Percentiles rank a stretch among this genome's conserved stretches.
phyloP scores from a whole-genome alignment of 345 rosid genomes.

The Aquilaria malaccensis region DNA sequence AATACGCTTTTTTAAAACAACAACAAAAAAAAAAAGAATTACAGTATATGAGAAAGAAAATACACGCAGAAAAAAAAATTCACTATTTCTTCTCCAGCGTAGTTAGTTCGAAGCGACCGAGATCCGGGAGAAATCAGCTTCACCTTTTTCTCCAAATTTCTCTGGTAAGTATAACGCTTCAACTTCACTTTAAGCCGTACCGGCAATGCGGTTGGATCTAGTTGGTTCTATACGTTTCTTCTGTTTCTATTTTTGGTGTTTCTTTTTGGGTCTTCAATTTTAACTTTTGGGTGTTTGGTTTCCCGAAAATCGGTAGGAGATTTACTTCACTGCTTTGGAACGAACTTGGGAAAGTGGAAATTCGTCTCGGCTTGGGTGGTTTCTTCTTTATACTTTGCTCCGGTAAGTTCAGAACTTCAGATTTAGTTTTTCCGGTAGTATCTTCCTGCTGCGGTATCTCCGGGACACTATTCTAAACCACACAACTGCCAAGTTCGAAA shows the following conservation, averaged over 20 bases:
- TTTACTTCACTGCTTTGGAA: no score
- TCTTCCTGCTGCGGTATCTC: neutral
- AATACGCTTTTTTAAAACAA: conserved; percentile 7
- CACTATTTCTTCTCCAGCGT: neutral
- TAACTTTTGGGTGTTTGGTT: neutral
- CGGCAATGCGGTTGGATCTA: neutral
- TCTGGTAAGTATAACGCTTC: conserved; percentile 10
- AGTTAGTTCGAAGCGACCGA: conserved; percentile 10
- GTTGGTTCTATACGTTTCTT: neutral
- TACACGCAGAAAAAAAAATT: no score
- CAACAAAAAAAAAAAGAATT: neutral
- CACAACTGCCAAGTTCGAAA: neutral
- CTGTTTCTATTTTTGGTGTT: neutral
- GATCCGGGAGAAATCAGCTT: neutral
- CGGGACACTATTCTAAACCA: neutral
- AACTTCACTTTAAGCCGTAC: conserved; percentile 1
- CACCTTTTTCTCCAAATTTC: conserved; percentile 3
- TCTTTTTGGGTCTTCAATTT: conserved; percentile 1
- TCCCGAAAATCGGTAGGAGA: no score
- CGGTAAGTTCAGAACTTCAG: neutral
- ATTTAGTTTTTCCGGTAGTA: neutral
- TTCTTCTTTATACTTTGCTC: neutral
- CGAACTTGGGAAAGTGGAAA: neutral
- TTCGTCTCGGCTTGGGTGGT: conserved; percentile 17
- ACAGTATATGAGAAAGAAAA: no score